These are phyloP conservation scores for Auricularia sp. DNA, from an alignment of 768 basidiomycete species.

Conservation along the genomic window DNA sequence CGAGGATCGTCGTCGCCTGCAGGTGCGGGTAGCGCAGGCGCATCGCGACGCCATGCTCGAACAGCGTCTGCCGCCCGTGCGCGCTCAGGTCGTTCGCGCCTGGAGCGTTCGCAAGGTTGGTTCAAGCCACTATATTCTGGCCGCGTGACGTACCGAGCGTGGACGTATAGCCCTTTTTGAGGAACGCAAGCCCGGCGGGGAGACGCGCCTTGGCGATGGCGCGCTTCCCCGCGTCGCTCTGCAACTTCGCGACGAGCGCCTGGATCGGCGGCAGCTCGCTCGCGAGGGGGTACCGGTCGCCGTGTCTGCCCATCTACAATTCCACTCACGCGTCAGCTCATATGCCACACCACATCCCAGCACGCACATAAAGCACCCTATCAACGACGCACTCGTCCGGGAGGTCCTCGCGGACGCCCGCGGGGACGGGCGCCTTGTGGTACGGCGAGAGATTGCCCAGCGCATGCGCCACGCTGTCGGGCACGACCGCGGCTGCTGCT, in stretches of 20 bases:
- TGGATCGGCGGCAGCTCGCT: constrained; percentile 25
- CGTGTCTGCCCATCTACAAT: constrained; percentile 32
- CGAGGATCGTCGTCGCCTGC: constrained; percentile 17
- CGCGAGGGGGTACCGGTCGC: constrained; percentile 28
- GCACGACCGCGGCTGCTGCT: too few species aligned
- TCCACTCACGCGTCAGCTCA: neutral
- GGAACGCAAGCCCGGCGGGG: constrained; percentile 26
- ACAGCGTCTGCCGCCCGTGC: constrained; percentile 29
- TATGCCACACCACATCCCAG: neutral
- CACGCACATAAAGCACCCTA: constrained; percentile 29
- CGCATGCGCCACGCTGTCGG: constrained; percentile 1
- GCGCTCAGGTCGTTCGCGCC: constrained; percentile 26
- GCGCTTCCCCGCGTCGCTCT: constrained; percentile 11
- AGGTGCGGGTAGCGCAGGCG: constrained; percentile 23
- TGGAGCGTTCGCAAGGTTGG: neutral
- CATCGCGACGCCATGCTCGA: constrained; percentile 32
- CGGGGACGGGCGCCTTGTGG: constrained; percentile 20
- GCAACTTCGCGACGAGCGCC: constrained; percentile 25
- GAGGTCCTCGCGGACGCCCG: constrained; percentile 21
- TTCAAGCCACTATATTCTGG: neutral
- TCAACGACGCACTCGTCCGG: constrained; percentile 30
- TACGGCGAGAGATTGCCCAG: constrained; percentile 32
- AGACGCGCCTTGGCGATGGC: constrained; percentile 21
- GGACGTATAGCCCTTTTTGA: constrained; percentile 28
- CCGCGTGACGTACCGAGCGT: constrained; percentile 15